These are phyloP conservation scores for Solanum paucissectum DNA, from an alignment of 257 asterid genomes.

Conservation along the genomic window DNA sequence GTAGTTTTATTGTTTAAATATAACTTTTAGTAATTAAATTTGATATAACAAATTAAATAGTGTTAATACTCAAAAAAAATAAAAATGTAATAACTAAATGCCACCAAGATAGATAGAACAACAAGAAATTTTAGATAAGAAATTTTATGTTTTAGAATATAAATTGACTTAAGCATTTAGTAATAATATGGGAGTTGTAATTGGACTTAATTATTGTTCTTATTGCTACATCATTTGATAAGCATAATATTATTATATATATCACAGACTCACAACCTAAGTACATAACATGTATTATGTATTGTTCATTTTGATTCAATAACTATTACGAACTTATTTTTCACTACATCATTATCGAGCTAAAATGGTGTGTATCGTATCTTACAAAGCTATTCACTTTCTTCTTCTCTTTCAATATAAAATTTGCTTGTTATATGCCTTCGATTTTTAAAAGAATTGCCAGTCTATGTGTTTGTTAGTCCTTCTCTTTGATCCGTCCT, in stretches of 20 bases:
- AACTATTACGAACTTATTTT: background rate
- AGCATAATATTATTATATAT: background rate
- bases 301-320: background rate
- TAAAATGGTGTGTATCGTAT: background rate
- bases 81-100: background rate
- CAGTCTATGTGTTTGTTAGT: background rate
- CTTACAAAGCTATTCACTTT: background rate
- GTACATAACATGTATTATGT: background rate
- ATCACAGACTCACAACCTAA: background rate
- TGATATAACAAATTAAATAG: background rate
- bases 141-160: background rate
- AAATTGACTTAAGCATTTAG: background rate
- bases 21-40: background rate
- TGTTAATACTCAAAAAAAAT: background rate
- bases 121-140: background rate
- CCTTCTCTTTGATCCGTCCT: background rate
- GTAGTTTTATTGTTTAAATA: background rate
- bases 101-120: background rate
- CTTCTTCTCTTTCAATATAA: background rate
- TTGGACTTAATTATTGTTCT: background rate
- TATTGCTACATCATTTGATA: background rate
- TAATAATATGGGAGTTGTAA: background rate
- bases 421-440: background rate
- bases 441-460: rapidly evolving
- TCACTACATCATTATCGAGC: background rate